A percentile compares a stretch with the other conserved stretches of the same genome.
These are phyloP conservation scores for sweet orange (Citrus sinensis) DNA, from an alignment of 345 rosid genomes.

Conservation along the genomic window DNA sequence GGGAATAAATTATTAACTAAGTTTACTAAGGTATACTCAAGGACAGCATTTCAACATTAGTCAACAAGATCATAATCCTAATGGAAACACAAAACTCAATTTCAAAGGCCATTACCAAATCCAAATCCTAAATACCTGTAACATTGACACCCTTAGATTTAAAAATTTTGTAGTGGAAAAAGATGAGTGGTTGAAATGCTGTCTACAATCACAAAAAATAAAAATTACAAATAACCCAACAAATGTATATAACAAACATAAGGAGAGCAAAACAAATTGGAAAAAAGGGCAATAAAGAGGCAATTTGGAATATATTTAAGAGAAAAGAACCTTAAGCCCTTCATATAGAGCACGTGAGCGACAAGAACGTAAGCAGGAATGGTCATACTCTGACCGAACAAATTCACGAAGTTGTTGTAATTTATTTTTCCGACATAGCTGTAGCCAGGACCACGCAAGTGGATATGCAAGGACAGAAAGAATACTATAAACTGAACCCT, in stretches of 20 bases:
- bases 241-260: too few relatives aligned
- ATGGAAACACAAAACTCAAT: neutral
- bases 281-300: too few relatives aligned
- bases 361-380: constrained; percentile 93
- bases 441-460: constrained; percentile 92
- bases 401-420: constrained; percentile 90
- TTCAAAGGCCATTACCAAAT: neutral
- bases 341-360: constrained; percentile 96
- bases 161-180: neutral
- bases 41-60: neutral
- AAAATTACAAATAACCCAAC: neutral
- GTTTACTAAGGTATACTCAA: neutral
- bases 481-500: constrained; percentile 72
- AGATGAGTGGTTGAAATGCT: neutral
- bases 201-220: neutral
- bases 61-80: neutral
- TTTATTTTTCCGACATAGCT: constrained; percentile 64
- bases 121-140: neutral
- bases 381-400: constrained; percentile 95
- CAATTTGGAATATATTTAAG: neutral
- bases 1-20: neutral
- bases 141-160: neutral
- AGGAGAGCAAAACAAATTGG: too few relatives aligned
- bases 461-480: constrained; percentile 84
- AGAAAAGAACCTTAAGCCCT: constrained; percentile 73